Percentiles rank a stretch among this genome's conserved stretches.
Conservation (phyloP, 352 stramenopile genomes). For the Globisporangium iwayamae region DNA sequence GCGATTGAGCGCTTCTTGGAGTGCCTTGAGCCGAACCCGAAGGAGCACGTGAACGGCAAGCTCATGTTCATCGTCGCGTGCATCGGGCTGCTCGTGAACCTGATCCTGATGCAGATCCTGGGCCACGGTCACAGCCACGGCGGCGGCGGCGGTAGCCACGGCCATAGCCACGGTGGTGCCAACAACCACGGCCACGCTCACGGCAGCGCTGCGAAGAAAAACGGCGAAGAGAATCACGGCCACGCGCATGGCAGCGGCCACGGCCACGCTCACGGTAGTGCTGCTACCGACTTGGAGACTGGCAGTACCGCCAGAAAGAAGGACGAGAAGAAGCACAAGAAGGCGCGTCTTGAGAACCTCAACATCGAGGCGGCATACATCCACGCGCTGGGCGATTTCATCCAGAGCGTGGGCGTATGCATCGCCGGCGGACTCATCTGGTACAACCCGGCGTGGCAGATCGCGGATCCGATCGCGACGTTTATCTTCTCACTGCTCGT, state of each 20-base stretch:
- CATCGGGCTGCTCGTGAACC: constrained; percentile 96
- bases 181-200: constrained; percentile 25
- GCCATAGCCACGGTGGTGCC: constrained; percentile 25
- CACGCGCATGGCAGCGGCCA: constrained; percentile 28
- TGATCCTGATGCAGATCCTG: constrained; percentile 93
- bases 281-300: constrained; percentile 21
- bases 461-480: constrained; percentile 96
- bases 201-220: constrained; percentile 17
- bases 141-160: constrained; percentile 33
- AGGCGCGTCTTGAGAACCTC: constrained; percentile 85
- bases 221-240: constrained; percentile 34
- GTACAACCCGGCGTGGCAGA: constrained; percentile 94
- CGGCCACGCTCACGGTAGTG: constrained; percentile 8
- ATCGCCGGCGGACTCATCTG: constrained; percentile 96
- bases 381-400: constrained; percentile 96
- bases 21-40: constrained; percentile 65
- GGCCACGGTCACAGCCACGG: constrained; percentile 76
- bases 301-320: constrained; percentile 14
- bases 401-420: constrained; percentile 96
- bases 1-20: constrained; percentile 88
- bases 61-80: constrained; percentile 96
- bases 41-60: constrained; percentile 91
- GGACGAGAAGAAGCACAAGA: constrained; percentile 15
- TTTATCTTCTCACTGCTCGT: constrained; percentile 97
- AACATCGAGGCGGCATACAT: constrained; percentile 97